Evolutionary conservation across 164 flowering plant genomes (phyloP).

Genomic region (Liquidambar formosana): DNA sequence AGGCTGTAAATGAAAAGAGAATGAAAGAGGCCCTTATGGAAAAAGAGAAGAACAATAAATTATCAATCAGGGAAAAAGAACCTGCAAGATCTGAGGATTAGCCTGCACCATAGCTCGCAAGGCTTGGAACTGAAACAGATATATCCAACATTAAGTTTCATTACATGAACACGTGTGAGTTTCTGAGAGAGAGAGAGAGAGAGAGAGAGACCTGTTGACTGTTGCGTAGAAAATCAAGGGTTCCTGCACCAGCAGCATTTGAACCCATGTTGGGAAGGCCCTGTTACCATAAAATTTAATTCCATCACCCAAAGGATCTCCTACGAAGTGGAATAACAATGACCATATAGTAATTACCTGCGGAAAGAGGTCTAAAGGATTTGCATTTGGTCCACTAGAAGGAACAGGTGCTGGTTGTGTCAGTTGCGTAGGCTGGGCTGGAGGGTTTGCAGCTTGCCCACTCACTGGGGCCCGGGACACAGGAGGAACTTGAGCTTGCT

Average conservation of each 20-base stretch:
- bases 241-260: slow-evolving; percentile 67
- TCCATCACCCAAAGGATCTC: slow-evolving; percentile 1
- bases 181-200: slow-evolving; percentile 9
- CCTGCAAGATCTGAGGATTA: slow-evolving; percentile 80
- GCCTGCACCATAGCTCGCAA: slow-evolving; percentile 75
- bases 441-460: slow-evolving; percentile 48
- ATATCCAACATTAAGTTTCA: neutral
- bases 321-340: neutral
- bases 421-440: slow-evolving; percentile 53
- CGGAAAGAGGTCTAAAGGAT: slow-evolving; percentile 91
- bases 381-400: slow-evolving; percentile 86
- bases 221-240: slow-evolving; percentile 81
- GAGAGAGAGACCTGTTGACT: slow-evolving; percentile 69
- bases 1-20: slow-evolving; percentile 38
- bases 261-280: slow-evolving; percentile 79
- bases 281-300: slow-evolving; percentile 34
- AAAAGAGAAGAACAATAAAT: neutral
- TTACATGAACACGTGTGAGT: too few species aligned
- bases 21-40: neutral
- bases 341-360: slow-evolving; percentile 49
- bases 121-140: slow-evolving; percentile 57
- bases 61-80: slow-evolving; percentile 7
- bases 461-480: slow-evolving; percentile 44
- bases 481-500: slow-evolving; percentile 76
- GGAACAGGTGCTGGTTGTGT: slow-evolving; percentile 62